Evolutionary conservation across 352 stramenopile genomes (phyloP).

Genomic region (Blastocystis hominis): DNA sequence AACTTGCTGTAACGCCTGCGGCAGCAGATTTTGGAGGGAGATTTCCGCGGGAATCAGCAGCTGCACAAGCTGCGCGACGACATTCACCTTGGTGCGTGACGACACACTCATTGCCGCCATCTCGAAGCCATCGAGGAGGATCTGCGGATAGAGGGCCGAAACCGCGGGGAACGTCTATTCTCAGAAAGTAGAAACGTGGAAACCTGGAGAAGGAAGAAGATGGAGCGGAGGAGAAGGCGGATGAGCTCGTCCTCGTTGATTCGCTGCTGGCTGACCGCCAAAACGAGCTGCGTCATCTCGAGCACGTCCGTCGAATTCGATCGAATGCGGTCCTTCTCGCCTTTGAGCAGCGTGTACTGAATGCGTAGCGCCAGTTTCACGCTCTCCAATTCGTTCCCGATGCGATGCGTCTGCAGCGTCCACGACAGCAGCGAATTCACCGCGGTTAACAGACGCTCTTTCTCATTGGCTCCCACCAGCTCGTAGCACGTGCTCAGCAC

Average conservation of each 20-base stretch:
- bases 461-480: not conserved
- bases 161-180: not conserved
- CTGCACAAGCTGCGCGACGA: not conserved
- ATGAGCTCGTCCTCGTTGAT: constrained; percentile 46
- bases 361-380: not conserved
- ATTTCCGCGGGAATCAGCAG: not conserved
- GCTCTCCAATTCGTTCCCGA: not conserved
- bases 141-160: not conserved
- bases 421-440: not conserved
- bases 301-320: not conserved
- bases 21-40: not conserved
- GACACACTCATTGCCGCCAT: not conserved
- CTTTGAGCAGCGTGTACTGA: constrained; percentile 38
- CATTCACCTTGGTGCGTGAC: not conserved
- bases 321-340: not conserved
- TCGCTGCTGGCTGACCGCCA: not conserved
- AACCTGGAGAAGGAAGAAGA: not conserved
- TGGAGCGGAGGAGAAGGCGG: not conserved
- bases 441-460: not conserved
- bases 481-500: not conserved
- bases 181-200: not conserved
- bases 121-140: not conserved
- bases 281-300: not conserved
- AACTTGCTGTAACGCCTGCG: not conserved
- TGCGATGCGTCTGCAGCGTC: not conserved